Conservation (phyloP, 2,329 filamentous ascomycete species). For the Epichloe elymi region DNA sequence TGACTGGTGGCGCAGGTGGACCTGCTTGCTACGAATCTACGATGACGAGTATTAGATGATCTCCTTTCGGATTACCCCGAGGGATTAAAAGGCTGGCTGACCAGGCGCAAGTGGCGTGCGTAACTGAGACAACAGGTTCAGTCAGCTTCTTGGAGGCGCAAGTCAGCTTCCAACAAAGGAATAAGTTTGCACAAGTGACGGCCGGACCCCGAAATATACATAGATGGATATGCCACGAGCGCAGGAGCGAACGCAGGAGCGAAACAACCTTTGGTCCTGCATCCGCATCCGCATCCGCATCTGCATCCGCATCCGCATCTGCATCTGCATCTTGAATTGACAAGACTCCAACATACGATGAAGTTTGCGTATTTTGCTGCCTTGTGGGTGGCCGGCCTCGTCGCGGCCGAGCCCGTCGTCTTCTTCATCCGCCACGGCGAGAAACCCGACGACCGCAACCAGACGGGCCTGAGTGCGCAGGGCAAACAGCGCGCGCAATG, state of each 20-base stretch:
- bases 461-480: constrained; percentile 32
- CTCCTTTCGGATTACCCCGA: background rate
- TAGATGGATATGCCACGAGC: too few relatives aligned
- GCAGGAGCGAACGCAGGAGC: too few relatives aligned
- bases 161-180: background rate
- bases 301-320: too few relatives aligned
- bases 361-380: constrained; percentile 9
- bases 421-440: constrained; percentile 54
- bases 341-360: constrained; percentile 7
- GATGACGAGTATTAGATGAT: too few relatives aligned
- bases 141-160: too few relatives aligned
- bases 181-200: too few relatives aligned
- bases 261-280: background rate
- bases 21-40: too few relatives aligned
- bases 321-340: background rate
- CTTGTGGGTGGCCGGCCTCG: constrained; percentile 8
- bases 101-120: background rate
- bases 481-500: constrained; percentile 47
- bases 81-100: background rate
- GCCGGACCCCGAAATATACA: too few relatives aligned
- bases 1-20: too few relatives aligned
- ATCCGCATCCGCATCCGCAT: background rate
- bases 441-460: constrained; percentile 37
- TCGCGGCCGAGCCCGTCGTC: constrained; percentile 30
- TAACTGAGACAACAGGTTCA: too few relatives aligned